Conservation (phyloP, 352 stramenopile species). For the Thalassiosira delicatula region DNA sequence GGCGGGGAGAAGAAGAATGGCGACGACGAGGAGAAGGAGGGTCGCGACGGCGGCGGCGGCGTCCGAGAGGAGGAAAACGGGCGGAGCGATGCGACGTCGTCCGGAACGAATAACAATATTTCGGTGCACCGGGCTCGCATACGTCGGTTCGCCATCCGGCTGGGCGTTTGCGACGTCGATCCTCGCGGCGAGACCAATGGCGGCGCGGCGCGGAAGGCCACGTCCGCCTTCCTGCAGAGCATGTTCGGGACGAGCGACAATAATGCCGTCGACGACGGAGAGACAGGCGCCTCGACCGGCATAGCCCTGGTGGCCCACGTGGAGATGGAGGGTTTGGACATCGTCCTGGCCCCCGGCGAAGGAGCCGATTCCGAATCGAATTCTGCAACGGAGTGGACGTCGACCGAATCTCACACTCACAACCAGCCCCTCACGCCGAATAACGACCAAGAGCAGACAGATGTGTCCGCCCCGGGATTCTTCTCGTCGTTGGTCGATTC, state of each 20-base stretch:
- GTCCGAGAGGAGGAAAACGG: no score
- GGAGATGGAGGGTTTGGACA: constrained; percentile 68
- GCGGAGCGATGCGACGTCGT: neutral
- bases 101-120: constrained; percentile 9
- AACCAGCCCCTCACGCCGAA: neutral
- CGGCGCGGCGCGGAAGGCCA: constrained; percentile 52
- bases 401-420: constrained; percentile 9
- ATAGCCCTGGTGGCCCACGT: constrained; percentile 70
- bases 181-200: neutral
- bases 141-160: constrained; percentile 26
- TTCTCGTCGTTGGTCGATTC: constrained; percentile 58
- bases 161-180: constrained; percentile 33
- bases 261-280: constrained; percentile 8
- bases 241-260: constrained; percentile 16
- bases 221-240: constrained; percentile 28
- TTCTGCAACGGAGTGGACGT: neutral
- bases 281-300: constrained; percentile 26
- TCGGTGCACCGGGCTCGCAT: constrained; percentile 9
- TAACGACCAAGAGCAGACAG: neutral
- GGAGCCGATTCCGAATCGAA: constrained; percentile 12
- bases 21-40: neutral
- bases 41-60: no score
- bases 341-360: constrained; percentile 66
- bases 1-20: constrained; percentile 3
- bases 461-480: constrained; percentile 40